Evolutionary conservation across 805 yeast species (phyloP), one percentile per base, ranked within the genome.

Genomic region (Ogataea polymorpha): DNA sequence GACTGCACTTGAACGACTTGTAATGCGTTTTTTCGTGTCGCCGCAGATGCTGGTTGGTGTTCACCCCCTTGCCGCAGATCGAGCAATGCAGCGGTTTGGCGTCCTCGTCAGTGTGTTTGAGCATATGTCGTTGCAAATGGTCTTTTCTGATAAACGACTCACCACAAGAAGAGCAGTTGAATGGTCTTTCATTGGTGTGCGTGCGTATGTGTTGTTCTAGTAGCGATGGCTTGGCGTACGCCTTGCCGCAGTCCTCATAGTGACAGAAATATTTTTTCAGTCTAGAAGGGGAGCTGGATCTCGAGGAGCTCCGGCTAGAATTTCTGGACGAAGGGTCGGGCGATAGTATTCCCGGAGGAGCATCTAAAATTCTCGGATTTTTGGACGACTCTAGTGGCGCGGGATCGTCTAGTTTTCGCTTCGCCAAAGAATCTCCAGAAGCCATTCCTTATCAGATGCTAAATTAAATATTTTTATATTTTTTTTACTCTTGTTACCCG

Each of bases 1-100:
- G 67, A 2, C 72, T 53, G 59, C 96, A 88, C 17, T 49, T 45
- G 53, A 80, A 82, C 1, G 87, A 75, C 48, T 74, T 72, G 4
- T 79, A 78, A 59, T 93, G 98, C 2, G 95, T 83, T 27, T 76
- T 72, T 62, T 82, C 88, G 60, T 93, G 99, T 39, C 96, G 72
- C 46, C 73, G 77, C 42, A 88, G 67, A 56, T 90, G 97, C 63
- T 93, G 98, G 37, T 60, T 61, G 0, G 96, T 74, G 38, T 80
- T 82, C 37, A 86, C 82, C 3, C 96, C 96, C 61, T 88, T 89
- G 1, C 82, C 81, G 58, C 99, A 93, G 1, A 71, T 58, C 0
- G 78, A 61, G 55, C 98, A 90, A 30, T 71, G 75, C 56, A 74
- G 80, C 0, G 96, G 96, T 53, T 84, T 86, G 3, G 71, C 75